phyloP scores from a whole-genome alignment of 2,329 filamentous ascomycete genomes.

The Cladosporium sp. region DNA sequence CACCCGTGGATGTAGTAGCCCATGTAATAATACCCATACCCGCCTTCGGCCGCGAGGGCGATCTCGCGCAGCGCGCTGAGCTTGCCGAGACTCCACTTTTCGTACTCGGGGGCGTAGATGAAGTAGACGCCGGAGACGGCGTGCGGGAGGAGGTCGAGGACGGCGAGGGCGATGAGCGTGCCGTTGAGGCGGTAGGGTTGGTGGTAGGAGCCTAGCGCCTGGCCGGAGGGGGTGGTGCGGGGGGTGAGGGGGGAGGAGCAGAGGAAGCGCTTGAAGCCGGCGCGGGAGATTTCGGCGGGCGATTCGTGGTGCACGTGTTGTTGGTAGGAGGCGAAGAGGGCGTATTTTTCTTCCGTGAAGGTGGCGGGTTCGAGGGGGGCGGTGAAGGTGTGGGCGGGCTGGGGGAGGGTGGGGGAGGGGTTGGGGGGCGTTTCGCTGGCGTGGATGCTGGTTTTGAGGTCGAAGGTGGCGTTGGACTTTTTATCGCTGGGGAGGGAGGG shows the following conservation, averaged over 20 bases:
- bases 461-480: slow-evolving; percentile 60
- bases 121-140: slow-evolving; percentile 80
- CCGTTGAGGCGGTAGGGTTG: slow-evolving; percentile 78
- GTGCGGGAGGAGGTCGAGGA: slow-evolving; percentile 69
- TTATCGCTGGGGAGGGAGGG: slow-evolving; percentile 39
- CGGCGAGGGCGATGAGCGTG: slow-evolving; percentile 65
- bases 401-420: slow-evolving; percentile 25
- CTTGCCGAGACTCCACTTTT: slow-evolving; percentile 66
- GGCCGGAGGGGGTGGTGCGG: slow-evolving; percentile 42
- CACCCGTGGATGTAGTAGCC: slow-evolving; percentile 78
- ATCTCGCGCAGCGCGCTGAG: slow-evolving; percentile 69
- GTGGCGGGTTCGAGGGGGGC: slow-evolving; percentile 64
- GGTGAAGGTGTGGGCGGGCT: slow-evolving; percentile 56
- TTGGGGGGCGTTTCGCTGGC: slow-evolving; percentile 57
- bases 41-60: slow-evolving; percentile 59
- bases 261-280: slow-evolving; percentile 65
- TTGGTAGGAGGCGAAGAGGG: slow-evolving; percentile 70
- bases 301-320: slow-evolving; percentile 63
- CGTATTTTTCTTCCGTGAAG: slow-evolving; percentile 71
- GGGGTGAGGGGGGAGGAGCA: slow-evolving; percentile 61
- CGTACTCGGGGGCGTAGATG: slow-evolving; percentile 69
- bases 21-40: slow-evolving; percentile 75
- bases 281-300: slow-evolving; percentile 50
- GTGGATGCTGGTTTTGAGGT: slow-evolving; percentile 61
- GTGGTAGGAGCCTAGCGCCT: slow-evolving; percentile 65